Evolutionary conservation across 164 flowering plant species (phyloP).

Genomic region (Nymphaea colorata): DNA sequence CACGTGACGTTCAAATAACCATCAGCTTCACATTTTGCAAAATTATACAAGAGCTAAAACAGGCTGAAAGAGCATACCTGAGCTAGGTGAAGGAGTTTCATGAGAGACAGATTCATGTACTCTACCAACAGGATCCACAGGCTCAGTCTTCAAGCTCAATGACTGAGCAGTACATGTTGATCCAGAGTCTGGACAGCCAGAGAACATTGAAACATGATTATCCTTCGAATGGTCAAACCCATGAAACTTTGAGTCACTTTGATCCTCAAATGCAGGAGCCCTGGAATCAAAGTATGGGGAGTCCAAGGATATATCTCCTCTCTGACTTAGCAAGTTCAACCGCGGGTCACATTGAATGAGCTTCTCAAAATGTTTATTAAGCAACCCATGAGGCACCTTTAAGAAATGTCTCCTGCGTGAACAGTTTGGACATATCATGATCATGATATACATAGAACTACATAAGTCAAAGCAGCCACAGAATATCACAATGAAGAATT

Average conservation of each 20-base stretch:
- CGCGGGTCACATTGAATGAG: slow-evolving; percentile 79
- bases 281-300: slow-evolving; percentile 58
- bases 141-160: slow-evolving; percentile 29
- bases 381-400: slow-evolving; percentile 62
- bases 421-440: not conserved
- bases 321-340: slow-evolving; percentile 37
- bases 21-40: not conserved
- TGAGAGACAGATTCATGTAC: slow-evolving; percentile 14
- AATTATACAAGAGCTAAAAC: not conserved
- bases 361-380: slow-evolving; percentile 78
- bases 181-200: slow-evolving; percentile 30
- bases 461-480: not conserved
- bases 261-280: slow-evolving; percentile 38
- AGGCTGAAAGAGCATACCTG: slow-evolving; percentile 29
- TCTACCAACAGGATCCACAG: slow-evolving; percentile 22
- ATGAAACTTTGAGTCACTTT: slow-evolving; percentile 23
- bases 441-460: not conserved
- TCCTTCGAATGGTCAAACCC: slow-evolving; percentile 23
- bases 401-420: slow-evolving; percentile 62
- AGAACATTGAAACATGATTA: slow-evolving; percentile 20
- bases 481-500: no score
- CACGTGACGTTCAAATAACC: not conserved
- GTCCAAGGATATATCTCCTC: slow-evolving; percentile 49
- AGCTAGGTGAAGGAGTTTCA: slow-evolving; percentile 59
- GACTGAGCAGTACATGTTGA: slow-evolving; percentile 37